A percentile compares a stretch with the other conserved stretches of the same genome.
phyloP scores from a whole-genome alignment of 2,329 filamentous ascomycete species.

The Sporothrix brasiliensis region DNA sequence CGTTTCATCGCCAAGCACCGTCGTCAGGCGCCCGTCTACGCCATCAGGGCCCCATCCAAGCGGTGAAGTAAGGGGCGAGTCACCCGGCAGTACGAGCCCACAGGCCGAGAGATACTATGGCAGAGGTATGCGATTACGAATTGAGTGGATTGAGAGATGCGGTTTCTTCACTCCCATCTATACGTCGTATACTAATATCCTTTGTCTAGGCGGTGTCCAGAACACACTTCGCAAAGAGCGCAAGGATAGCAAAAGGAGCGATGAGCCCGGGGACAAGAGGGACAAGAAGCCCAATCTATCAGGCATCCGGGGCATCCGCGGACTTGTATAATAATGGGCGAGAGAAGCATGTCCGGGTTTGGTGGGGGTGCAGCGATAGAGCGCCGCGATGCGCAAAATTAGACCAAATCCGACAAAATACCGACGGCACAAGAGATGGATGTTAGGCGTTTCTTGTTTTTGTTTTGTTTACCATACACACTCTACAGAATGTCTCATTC shows the following conservation, averaged over 20 bases:
- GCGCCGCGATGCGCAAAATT: neutral
- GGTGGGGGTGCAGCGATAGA: neutral
- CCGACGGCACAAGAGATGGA: neutral
- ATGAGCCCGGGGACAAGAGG: slow-evolving; percentile 51
- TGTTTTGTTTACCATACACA: slow-evolving; percentile 24
- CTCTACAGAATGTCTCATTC: slow-evolving; percentile 3
- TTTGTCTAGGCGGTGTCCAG: slow-evolving; percentile 50
- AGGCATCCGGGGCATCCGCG: slow-evolving; percentile 47
- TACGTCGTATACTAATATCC: neutral
- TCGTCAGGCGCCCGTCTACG: slow-evolving; percentile 45
- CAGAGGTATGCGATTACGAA: slow-evolving; percentile 54
- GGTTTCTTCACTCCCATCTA: no score
- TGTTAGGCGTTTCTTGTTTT: neutral
- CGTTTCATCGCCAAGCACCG: slow-evolving; percentile 36
- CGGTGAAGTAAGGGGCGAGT: slow-evolving; percentile 26
- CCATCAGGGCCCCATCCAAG: slow-evolving; percentile 39
- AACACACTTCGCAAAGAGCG: slow-evolving; percentile 54
- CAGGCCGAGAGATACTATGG: slow-evolving; percentile 49
- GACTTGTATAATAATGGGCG: slow-evolving; percentile 40
- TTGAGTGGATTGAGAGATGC: neutral
- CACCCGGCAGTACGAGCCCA: slow-evolving; percentile 45
- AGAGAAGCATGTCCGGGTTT: neutral
- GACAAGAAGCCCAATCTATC: slow-evolving; percentile 45
- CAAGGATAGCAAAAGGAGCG: slow-evolving; percentile 54
- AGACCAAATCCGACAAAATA: slow-evolving; percentile 3